These are phyloP conservation scores for Tolypocladium ophioglossoides DNA, from an alignment of 2,329 filamentous ascomycete species.

Conservation along the genomic window DNA sequence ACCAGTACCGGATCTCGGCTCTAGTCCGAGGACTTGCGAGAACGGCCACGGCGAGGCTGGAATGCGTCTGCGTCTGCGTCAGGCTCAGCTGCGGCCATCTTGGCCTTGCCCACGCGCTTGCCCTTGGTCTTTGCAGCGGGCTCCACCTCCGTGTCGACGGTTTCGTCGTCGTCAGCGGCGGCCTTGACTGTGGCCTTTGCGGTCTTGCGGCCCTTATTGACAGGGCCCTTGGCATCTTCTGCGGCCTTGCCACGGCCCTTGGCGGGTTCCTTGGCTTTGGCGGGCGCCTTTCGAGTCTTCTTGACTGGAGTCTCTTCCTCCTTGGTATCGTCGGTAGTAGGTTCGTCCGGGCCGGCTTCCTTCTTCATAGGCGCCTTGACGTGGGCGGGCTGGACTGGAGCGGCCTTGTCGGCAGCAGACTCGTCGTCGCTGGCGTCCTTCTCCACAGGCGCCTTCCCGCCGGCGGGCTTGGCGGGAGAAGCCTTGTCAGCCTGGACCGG, in stretches of 20 bases:
- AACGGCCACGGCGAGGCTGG: conserved; percentile 12
- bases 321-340: conserved; percentile 1
- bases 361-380: conserved; percentile 3
- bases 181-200: conserved; percentile 1
- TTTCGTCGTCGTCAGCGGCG: conserved; percentile 2
- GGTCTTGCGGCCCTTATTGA: conserved; percentile 1
- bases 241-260: conserved; percentile 3
- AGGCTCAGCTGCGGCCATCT: conserved; percentile 7
- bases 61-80: not conserved
- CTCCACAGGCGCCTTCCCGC: conserved; percentile 2
- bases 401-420: conserved; percentile 6
- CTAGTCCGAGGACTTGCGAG: conserved; percentile 11
- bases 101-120: conserved; percentile 18
- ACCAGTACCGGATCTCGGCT: not conserved
- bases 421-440: conserved; percentile 3
- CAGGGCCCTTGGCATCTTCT: not conserved
- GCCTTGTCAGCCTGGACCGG: conserved; percentile 10
- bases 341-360: conserved; percentile 8
- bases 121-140: conserved; percentile 17
- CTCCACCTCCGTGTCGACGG: conserved; percentile 3
- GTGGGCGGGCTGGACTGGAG: not conserved
- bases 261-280: conserved; percentile 1
- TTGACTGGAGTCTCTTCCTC: conserved; percentile 7
- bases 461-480: not conserved
- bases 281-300: conserved; percentile 1